Evolutionary conservation across 768 basidiomycete genomes (phyloP).

Genomic region (Phanerochaete sordida): DNA sequence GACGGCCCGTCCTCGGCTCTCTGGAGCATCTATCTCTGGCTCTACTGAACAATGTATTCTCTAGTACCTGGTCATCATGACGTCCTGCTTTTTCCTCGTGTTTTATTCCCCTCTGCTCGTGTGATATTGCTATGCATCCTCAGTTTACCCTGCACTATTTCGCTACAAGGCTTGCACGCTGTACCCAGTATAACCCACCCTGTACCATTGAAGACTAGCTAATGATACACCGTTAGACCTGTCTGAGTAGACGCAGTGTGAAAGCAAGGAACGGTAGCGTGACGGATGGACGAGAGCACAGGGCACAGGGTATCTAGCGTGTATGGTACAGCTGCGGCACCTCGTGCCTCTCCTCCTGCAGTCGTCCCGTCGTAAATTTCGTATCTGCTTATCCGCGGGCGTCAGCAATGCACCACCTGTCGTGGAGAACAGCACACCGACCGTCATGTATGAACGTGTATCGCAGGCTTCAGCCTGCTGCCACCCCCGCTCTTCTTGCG

Average conservation of each 20-base stretch:
- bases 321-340: neutral
- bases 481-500: conserved; percentile 22
- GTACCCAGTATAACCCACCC: conserved; percentile 9
- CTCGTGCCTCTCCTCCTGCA: neutral
- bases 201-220: conserved; percentile 12
- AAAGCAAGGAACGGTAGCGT: neutral
- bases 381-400: neutral
- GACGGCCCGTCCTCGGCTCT: neutral
- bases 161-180: conserved; percentile 6
- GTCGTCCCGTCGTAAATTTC: neutral
- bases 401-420: neutral
- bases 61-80: neutral
- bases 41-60: neutral
- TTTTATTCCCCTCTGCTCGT: neutral
- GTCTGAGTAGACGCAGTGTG: neutral
- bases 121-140: neutral
- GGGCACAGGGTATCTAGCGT: neutral
- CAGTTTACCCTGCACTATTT: neutral
- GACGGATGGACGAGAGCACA: neutral
- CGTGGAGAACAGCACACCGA: conserved; percentile 9
- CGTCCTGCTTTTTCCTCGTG: neutral
- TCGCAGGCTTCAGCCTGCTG: conserved; percentile 20
- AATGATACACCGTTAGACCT: conserved; percentile 15
- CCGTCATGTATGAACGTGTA: conserved; percentile 23
- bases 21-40: neutral